Percentiles rank a stretch among this genome's conserved stretches.
Conservation (phyloP, 1,284 basidiomycete species). For the Blastosporella zonata region DNA sequence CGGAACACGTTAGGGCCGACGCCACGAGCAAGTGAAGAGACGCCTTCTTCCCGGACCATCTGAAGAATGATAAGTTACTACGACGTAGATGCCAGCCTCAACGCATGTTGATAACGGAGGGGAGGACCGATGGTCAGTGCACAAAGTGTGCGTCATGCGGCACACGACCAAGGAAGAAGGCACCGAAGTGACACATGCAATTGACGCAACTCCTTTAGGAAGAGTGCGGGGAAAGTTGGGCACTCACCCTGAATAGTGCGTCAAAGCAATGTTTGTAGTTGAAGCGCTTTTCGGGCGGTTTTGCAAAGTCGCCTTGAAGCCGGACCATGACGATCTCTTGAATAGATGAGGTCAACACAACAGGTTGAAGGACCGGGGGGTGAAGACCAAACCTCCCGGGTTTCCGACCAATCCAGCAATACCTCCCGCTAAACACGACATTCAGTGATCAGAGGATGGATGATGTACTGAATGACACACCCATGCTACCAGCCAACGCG, state of each 20-base stretch:
- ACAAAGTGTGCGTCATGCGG: not conserved
- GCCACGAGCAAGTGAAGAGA: constrained; percentile 73
- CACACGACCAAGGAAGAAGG: constrained; percentile 10
- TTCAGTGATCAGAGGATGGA: constrained; percentile 9
- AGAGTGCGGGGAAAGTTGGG: constrained; percentile 9
- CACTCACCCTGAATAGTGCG: constrained; percentile 72
- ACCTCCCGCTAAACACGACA: constrained; percentile 56
- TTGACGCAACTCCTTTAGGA: constrained; percentile 12
- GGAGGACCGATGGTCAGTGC: not conserved
- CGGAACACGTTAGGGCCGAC: constrained; percentile 84
- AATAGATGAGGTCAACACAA: constrained; percentile 1
- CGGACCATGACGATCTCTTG: constrained; percentile 84
- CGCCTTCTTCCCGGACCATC: constrained; percentile 86
- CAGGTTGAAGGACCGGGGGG: not conserved
- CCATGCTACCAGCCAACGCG: constrained; percentile 78
- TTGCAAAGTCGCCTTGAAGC: constrained; percentile 86
- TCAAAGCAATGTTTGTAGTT: constrained; percentile 88
- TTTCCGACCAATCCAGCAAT: constrained; percentile 86
- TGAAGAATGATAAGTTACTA: constrained; percentile 28
- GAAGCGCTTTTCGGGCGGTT: constrained; percentile 78
- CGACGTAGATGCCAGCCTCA: not conserved
- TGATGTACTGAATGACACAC: constrained; percentile 40
- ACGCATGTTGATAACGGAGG: not conserved
- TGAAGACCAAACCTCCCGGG: constrained; percentile 61
- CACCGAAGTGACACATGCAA: constrained; percentile 13